phyloP scores from a whole-genome alignment of 2,329 filamentous ascomycete genomes.

The Paracorniculantispora psalliotae region DNA sequence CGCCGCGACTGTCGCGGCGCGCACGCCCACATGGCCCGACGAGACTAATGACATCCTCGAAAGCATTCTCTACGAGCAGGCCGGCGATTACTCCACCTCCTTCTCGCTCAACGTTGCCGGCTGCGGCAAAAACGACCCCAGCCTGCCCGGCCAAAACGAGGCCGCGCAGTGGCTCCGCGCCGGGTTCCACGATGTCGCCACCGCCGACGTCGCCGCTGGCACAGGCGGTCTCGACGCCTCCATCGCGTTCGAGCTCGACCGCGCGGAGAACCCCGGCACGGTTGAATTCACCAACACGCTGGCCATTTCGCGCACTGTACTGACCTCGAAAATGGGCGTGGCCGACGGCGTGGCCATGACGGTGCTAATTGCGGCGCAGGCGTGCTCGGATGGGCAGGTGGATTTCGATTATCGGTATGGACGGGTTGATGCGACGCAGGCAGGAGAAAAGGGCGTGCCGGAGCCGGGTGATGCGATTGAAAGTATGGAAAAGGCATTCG shows the following conservation, averaged over 20 bases:
- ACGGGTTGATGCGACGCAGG: conserved; percentile 26
- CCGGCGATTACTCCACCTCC: not conserved
- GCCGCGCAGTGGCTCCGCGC: conserved; percentile 24
- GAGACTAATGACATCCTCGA: not conserved
- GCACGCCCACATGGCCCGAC: not conserved
- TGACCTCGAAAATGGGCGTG: conserved; percentile 19
- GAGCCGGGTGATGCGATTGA: not conserved
- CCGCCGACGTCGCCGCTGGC: conserved; percentile 18
- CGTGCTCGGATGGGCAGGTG: conserved; percentile 28
- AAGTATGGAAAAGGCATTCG: conserved; percentile 24
- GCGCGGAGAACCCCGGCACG: conserved; percentile 20
- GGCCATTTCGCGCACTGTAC: conserved; percentile 20
- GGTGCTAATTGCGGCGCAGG: conserved; percentile 27
- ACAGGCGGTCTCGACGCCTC: conserved; percentile 23
- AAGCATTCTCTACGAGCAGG: not conserved
- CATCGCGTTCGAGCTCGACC: conserved; percentile 22
- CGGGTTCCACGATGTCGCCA: conserved; percentile 23
- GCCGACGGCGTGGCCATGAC: conserved; percentile 29
- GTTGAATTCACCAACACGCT: conserved; percentile 23
- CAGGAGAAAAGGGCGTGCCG: conserved; percentile 30
- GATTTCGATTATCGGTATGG: conserved; percentile 27
- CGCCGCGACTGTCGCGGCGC: no score
- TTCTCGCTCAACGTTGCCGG: not conserved
- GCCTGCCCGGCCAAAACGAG: conserved; percentile 34
- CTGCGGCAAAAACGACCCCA: not conserved